Base-by-base conservation (phyloP, 176 grass and related monocot genomes). In the Lolium rigidum region DNA sequence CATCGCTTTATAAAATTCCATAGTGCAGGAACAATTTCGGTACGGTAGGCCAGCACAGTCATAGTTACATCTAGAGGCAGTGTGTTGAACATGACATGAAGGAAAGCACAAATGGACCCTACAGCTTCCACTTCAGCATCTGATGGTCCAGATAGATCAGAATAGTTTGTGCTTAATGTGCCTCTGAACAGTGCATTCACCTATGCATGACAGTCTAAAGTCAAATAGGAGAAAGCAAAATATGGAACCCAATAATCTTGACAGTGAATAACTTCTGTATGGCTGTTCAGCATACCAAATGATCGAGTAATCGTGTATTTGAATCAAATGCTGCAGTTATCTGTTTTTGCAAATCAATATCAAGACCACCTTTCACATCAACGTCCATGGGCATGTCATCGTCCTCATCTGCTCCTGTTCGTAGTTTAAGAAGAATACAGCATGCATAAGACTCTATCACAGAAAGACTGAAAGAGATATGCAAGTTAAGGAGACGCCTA, bases 1-100 rank as follows among this genome's bases (percentile, higher is more conserved):
- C 97, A 99, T 55, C 86, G 76, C 50, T 93, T 99, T 90, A 96
- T 91, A 76, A 96, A 99, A 78, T 84, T 92, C 97, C 97, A 99
- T 37, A 99, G 82, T 52, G 90, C 89, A 71, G 84, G 94, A 90
- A 99, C 94, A 91, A 99, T 93, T 59, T 99, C 97, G 82, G 97
- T 96, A 63, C 97, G 90, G 85, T 99, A 99, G 9, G 92, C 94
- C 67, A 99, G 88, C 9, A 75, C 88, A 67, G 97, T 99, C 90
- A 96, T 95, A 65, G 86, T 91, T 21, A 67, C 80, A 52, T 94
- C 92, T 70, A 91, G 67, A 82, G 97, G 88, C 59, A 96, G 78
- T 65, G 97, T 96, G 85, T 79, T 91, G 83, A 94, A 94, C 80
- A 87, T 85, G 54, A 94, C 88, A 91, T 96, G 94, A 86, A 99